These are phyloP conservation scores for Tetrapisispora phaffii DNA, from an alignment of 805 yeast species.

Conservation along the genomic window DNA sequence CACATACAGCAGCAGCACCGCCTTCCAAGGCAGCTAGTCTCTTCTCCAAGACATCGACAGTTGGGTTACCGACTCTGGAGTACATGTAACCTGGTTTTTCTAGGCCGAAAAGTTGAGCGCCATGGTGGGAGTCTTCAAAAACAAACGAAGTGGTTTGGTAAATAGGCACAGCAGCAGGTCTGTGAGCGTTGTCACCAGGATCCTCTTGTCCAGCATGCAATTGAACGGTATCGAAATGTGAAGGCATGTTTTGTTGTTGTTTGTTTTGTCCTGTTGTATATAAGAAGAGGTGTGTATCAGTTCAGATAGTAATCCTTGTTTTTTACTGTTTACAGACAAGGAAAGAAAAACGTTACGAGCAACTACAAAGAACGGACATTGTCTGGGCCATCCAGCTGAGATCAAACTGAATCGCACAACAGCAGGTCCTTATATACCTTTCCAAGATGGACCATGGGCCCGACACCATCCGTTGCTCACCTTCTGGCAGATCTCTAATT, in stretches of 20 bases:
- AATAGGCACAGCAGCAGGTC: constrained; percentile 87
- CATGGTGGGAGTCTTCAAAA: constrained; percentile 81
- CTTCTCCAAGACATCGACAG: constrained; percentile 82
- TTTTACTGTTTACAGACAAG: too few species aligned
- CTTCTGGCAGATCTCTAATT: too few species aligned
- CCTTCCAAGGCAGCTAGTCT: constrained; percentile 88
- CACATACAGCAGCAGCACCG: constrained; percentile 85
- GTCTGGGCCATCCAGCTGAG: too few species aligned
- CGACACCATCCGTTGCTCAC: too few species aligned
- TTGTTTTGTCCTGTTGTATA: too few species aligned
- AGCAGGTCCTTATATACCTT: too few species aligned
- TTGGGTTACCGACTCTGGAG: constrained; percentile 87
- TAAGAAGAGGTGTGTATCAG: background rate
- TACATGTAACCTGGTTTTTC: constrained; percentile 80
- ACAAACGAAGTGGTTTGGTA: constrained; percentile 87
- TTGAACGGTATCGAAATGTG: constrained; percentile 83
- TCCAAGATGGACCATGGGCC: too few species aligned
- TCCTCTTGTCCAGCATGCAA: constrained; percentile 96
- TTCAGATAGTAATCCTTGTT: too few species aligned
- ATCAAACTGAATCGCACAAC: too few species aligned
- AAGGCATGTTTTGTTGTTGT: too few species aligned
- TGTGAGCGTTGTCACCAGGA: constrained; percentile 43
- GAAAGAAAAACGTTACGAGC: too few species aligned
- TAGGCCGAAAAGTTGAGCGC: constrained; percentile 81
- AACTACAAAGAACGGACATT: too few species aligned